A percentile compares a stretch with the other conserved stretches of the same genome.
phyloP scores from a whole-genome alignment of 1,284 basidiomycete species.

The Rhodotorula sp. region DNA sequence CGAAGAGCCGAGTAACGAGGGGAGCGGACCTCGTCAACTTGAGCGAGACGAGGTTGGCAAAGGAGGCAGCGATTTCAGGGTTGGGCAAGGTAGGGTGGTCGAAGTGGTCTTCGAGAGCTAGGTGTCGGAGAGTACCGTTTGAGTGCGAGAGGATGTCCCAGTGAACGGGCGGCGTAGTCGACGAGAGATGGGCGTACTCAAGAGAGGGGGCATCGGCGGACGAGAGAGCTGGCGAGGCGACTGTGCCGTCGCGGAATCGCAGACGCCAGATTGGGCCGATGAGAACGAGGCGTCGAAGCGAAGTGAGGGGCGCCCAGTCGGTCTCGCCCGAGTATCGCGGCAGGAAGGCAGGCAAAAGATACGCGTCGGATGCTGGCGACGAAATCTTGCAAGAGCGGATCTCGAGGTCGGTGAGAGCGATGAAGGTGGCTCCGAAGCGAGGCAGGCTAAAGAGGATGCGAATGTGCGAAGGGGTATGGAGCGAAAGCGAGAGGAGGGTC shows the following conservation, averaged over 20 bases:
- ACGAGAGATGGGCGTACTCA: conserved; percentile 3
- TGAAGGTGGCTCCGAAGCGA: conserved; percentile 11
- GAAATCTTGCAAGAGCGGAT: not conserved
- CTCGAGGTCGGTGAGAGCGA: conserved; percentile 6
- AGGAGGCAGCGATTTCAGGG: not conserved
- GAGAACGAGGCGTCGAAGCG: conserved; percentile 6
- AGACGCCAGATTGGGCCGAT: conserved; percentile 22
- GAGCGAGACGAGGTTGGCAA: conserved; percentile 1
- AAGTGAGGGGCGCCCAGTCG: conserved; percentile 13
- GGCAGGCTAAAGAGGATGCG: conserved; percentile 19
- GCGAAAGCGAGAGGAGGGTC: conserved; percentile 4
- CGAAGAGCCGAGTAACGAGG: conserved; percentile 11
- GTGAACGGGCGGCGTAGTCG: conserved; percentile 12
- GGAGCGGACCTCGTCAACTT: not conserved
- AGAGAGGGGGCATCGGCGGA: conserved; percentile 9
- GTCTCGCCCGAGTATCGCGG: conserved; percentile 16
- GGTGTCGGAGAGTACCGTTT: not conserved
- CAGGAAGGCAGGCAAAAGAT: conserved; percentile 11
- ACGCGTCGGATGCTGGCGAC: not conserved
- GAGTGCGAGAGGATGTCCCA: conserved; percentile 17
- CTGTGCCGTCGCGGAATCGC: conserved; percentile 15
- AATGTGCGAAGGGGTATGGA: conserved; percentile 13
- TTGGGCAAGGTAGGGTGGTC: not conserved
- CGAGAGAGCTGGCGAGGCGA: conserved; percentile 9
- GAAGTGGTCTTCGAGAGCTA: conserved; percentile 6